Evolutionary conservation across 1,284 basidiomycete genomes (phyloP), one percentile per base, ranked within the genome.

Genomic region (Kwoniella shivajii): DNA sequence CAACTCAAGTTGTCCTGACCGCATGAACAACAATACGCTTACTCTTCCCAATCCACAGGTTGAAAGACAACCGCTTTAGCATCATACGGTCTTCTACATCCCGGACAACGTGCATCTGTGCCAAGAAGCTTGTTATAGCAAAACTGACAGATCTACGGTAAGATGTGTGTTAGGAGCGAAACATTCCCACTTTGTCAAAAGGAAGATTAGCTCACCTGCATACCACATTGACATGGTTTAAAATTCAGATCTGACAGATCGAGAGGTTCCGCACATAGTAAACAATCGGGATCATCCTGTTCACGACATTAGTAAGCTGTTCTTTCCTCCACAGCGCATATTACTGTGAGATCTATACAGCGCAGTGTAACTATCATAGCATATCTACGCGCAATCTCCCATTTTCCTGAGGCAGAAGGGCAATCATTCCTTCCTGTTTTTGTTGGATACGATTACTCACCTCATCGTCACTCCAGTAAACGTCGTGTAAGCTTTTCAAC

Each of bases 211-310:
- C 80, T 70, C 75, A 90, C 94, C 84, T 97, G 94, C 80, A 99
- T 96, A 65, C 96, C 96, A 80, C 96, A 99, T 54, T 94, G 87
- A 79, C 96, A 99, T 18, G 96, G 96, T 82, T 95, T 96, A 83
- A 99, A 99, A 82, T 97, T 96, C 75, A 97, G 86, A 83, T 99
- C 96, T 39, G 93, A 94, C 63, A 99, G 86, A 80, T 99, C 96
- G 86, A 99, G 93, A 80, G 97, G 94, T 76, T 99, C 96, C 56
- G 98, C 86, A 80, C 96, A 99, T 62, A 99, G 86, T 45, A 96
- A 92, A 80, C 96, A 99, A 72, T 99, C 95, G 67, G 90, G 89
- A 72, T 97, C 93, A 79, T 99, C 96, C 92, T 96, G 63, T 6
- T 34, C 10, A 26, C n/a, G 20, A 33, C 27, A 27, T 14, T 50